Evolutionary conservation across 768 basidiomycete genomes (phyloP).

Genomic region (Podaxis sp.): DNA sequence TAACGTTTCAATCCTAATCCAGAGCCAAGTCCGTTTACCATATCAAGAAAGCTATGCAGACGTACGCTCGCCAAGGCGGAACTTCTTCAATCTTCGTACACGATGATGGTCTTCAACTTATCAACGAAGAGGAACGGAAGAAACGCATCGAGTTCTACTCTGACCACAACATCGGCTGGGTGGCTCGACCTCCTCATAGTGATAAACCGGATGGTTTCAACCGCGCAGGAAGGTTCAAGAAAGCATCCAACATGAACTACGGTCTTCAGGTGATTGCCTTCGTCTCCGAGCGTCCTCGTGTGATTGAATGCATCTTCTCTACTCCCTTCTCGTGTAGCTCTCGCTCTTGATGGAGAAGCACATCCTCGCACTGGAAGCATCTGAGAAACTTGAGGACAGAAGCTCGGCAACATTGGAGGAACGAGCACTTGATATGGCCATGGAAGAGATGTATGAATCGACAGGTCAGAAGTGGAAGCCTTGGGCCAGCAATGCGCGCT

Average conservation of each 20-base stretch:
- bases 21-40: slow-evolving; percentile 75
- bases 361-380: slow-evolving; percentile 40
- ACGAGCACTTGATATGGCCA: slow-evolving; percentile 63
- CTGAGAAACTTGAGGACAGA: slow-evolving; percentile 30
- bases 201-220: slow-evolving; percentile 60
- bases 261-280: slow-evolving; percentile 39
- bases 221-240: slow-evolving; percentile 88
- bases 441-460: slow-evolving; percentile 67
- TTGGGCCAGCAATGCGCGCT: slow-evolving; percentile 73
- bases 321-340: slow-evolving; percentile 34
- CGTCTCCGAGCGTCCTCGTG: not conserved
- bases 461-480: slow-evolving; percentile 58
- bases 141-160: slow-evolving; percentile 72
- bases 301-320: not conserved
- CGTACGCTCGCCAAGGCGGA: slow-evolving; percentile 89
- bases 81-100: slow-evolving; percentile 76
- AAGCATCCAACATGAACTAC: slow-evolving; percentile 88
- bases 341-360: slow-evolving; percentile 61
- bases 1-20: slow-evolving; percentile 2
- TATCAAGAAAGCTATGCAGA: slow-evolving; percentile 82
- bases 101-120: slow-evolving; percentile 77
- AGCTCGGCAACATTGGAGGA: slow-evolving; percentile 57
- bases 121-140: slow-evolving; percentile 56
- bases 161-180: slow-evolving; percentile 76
- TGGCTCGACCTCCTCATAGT: slow-evolving; percentile 74